phyloP scores from a whole-genome alignment of 2,329 filamentous ascomycete species.

The Berkeleyomyces rouxiae region DNA sequence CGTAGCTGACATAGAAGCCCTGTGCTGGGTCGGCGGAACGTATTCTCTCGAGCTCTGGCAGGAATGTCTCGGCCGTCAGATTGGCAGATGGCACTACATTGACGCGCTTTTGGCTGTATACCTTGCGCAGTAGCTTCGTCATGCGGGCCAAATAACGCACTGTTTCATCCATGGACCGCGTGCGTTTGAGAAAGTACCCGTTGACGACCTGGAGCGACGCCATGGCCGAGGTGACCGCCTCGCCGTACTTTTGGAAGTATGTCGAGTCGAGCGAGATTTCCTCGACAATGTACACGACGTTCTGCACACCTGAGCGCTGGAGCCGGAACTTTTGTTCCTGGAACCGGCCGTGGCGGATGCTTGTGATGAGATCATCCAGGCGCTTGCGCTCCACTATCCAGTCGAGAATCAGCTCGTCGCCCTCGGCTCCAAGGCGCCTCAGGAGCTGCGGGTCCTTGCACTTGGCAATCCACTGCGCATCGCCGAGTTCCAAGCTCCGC shows the following conservation, averaged over 20 bases:
- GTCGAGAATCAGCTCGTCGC: constrained; percentile 58
- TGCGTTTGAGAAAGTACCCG: constrained; percentile 64
- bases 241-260: constrained; percentile 39
- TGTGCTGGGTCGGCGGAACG: constrained; percentile 31
- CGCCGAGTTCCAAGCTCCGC: constrained; percentile 53
- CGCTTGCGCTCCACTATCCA: constrained; percentile 71
- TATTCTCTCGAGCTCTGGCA: constrained; percentile 44
- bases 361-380: constrained; percentile 61
- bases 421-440: constrained; percentile 38
- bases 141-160: constrained; percentile 59
- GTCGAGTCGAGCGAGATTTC: constrained; percentile 46
- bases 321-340: constrained; percentile 75
- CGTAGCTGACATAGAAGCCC: constrained; percentile 49
- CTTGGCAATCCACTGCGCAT: constrained; percentile 66
- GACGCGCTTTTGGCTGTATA: constrained; percentile 43
- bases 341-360: constrained; percentile 69
- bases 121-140: constrained; percentile 48
- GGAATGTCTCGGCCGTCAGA: constrained; percentile 49
- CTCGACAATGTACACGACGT: constrained; percentile 66
- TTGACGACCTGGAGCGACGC: constrained; percentile 64
- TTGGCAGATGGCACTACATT: constrained; percentile 47
- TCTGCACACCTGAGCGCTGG: constrained; percentile 52
- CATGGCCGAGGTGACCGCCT: constrained; percentile 55
- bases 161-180: constrained; percentile 58
- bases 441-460: constrained; percentile 43